Conservation (phyloP, 768 basidiomycete species). For the Trametes villosa region DNA sequence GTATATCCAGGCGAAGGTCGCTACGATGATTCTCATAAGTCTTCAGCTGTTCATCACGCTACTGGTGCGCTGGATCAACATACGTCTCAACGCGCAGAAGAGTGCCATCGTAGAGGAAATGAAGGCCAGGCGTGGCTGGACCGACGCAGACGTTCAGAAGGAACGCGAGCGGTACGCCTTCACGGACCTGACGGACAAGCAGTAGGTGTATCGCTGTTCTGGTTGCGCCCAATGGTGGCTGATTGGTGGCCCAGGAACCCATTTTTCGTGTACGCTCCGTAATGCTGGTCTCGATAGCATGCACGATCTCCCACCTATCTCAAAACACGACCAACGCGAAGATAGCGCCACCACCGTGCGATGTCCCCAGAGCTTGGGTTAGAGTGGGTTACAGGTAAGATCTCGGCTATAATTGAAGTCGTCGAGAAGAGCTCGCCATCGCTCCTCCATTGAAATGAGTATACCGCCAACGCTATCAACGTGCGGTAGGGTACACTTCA, state of each 20-base stretch:
- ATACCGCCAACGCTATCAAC: too few species aligned
- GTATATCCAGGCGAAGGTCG: slow-evolving; percentile 69
- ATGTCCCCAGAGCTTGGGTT: not conserved
- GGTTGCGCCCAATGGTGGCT: not conserved
- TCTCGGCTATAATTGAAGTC: too few species aligned
- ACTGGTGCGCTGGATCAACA: slow-evolving; percentile 57
- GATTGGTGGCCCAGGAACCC: slow-evolving; percentile 47
- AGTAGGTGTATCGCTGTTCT: slow-evolving; percentile 42
- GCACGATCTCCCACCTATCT: too few species aligned
- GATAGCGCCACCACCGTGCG: too few species aligned
- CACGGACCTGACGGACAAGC: slow-evolving; percentile 64
- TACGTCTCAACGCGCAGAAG: slow-evolving; percentile 56
- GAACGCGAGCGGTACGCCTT: slow-evolving; percentile 68
- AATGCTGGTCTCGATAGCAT: not conserved
- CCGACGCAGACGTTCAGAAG: slow-evolving; percentile 58
- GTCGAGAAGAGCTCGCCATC: too few species aligned
- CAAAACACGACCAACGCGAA: too few species aligned
- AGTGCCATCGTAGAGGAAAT: slow-evolving; percentile 44
- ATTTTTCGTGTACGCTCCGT: slow-evolving; percentile 63
- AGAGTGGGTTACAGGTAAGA: too few species aligned
- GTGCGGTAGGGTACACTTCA: too few species aligned
- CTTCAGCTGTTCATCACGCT: slow-evolving; percentile 54
- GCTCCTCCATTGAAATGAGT: too few species aligned
- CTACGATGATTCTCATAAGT: slow-evolving; percentile 62
- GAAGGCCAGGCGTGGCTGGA: slow-evolving; percentile 56